Conservation (phyloP, 163 green algal species). For the Chlorella variabilis region DNA sequence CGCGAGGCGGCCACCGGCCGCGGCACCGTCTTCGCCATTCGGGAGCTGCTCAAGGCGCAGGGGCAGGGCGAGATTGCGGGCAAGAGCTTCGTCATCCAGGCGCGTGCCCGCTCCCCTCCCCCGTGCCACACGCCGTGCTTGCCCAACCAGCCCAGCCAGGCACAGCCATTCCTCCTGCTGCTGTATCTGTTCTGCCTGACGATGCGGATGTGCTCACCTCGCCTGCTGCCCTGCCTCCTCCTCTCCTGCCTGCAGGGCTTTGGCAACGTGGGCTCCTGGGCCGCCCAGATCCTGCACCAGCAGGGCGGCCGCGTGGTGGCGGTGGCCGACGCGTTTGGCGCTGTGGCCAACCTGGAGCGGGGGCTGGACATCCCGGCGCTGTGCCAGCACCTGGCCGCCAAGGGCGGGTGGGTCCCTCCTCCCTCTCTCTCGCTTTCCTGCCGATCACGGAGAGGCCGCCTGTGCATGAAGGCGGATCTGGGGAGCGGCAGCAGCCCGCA, state of each 20-base stretch:
- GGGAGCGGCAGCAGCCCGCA: background rate
- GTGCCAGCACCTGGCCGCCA: conserved; percentile 61
- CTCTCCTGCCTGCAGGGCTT: conserved; percentile 76
- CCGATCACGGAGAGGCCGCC: no score
- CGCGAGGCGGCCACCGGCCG: conserved; percentile 85
- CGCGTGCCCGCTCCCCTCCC: no score
- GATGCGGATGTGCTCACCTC: no score
- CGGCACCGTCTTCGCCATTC: conserved; percentile 81
- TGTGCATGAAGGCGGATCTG: background rate
- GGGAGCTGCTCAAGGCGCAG: conserved; percentile 75
- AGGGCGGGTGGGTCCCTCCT: no score
- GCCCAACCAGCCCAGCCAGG: no score
- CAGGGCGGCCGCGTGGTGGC: conserved; percentile 79
- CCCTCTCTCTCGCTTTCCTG: no score
- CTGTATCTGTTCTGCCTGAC: no score
- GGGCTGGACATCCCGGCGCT: conserved; percentile 82
- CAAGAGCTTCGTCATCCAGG: conserved; percentile 86
- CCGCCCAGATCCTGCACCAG: conserved; percentile 75
- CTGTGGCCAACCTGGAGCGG: conserved; percentile 71
- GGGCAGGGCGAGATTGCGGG: conserved; percentile 66
- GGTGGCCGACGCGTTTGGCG: conserved; percentile 77
- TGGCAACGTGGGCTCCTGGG: conserved; percentile 92
- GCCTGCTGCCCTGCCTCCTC: no score
- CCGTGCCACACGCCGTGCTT: no score
- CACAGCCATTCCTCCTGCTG: no score